phyloP scores from a whole-genome alignment of 2,329 filamentous ascomycete species.

The Paracamarosporium sp. region DNA sequence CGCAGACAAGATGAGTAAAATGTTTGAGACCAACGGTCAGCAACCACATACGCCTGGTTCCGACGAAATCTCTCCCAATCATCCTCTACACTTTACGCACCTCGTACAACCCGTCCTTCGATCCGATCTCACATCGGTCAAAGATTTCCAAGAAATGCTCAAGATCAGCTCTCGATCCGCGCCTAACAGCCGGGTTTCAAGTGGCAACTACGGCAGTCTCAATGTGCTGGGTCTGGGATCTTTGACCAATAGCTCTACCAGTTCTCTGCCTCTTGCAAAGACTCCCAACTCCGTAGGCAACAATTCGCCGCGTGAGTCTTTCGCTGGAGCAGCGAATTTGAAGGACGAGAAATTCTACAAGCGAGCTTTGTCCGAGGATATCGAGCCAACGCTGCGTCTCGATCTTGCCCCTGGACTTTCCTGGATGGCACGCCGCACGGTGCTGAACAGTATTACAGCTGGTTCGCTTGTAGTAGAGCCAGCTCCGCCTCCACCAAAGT shows the following conservation, averaged over 20 bases:
- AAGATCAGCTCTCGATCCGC: conserved; percentile 66
- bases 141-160: conserved; percentile 83
- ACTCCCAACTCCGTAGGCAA: conserved; percentile 36
- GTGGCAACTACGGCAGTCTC: conserved; percentile 71
- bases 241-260: conserved; percentile 58
- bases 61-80: conserved; percentile 65
- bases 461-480: conserved; percentile 90
- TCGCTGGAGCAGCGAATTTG: conserved; percentile 59
- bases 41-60: conserved; percentile 56
- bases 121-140: conserved; percentile 79
- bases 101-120: conserved; percentile 84
- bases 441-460: conserved; percentile 82
- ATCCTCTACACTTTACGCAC: conserved; percentile 78
- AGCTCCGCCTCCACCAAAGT: conserved; percentile 58
- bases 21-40: conserved; percentile 67
- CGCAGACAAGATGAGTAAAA: conserved; percentile 63
- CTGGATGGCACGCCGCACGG: conserved; percentile 88
- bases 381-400: conserved; percentile 90
- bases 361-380: conserved; percentile 83
- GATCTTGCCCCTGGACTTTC: conserved; percentile 90
- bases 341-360: conserved; percentile 97
- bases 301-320: conserved; percentile 42
- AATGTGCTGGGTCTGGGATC: conserved; percentile 64
- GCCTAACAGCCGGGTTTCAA: conserved; percentile 71
- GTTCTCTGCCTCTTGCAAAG: conserved; percentile 61